Evolutionary conservation across 768 basidiomycete species (phyloP).

Genomic region (Russula brevipes): DNA sequence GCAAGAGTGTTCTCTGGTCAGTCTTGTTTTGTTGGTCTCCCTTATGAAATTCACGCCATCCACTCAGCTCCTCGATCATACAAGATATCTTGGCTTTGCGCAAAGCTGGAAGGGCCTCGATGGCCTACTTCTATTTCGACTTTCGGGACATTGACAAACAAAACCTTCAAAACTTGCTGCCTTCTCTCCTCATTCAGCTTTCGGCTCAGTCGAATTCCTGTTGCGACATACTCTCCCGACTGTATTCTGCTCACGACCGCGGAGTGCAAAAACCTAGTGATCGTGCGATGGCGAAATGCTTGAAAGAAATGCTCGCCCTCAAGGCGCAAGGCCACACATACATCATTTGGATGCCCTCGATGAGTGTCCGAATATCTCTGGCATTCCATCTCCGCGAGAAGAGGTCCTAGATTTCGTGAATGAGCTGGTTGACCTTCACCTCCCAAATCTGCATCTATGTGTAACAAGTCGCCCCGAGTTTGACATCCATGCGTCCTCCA

Average conservation of each 20-base stretch:
- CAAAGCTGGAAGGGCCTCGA: not conserved
- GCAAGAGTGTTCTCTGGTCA: conserved; percentile 1
- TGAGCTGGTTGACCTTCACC: too few relatives aligned
- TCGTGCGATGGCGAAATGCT: not conserved
- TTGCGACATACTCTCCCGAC: not conserved
- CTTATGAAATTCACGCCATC: not conserved
- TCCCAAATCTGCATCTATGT: too few relatives aligned
- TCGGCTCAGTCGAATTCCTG: not conserved
- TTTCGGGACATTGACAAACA: too few relatives aligned
- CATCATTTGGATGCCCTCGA: too few relatives aligned
- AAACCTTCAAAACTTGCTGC: too few relatives aligned
- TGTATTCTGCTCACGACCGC: not conserved
- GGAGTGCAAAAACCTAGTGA: not conserved
- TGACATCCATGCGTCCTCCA: too few relatives aligned
- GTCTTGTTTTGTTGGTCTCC: not conserved
- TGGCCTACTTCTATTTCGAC: too few relatives aligned
- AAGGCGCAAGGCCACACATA: not conserved
- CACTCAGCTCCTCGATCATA: not conserved
- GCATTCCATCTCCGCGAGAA: too few relatives aligned
- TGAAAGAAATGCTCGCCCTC: not conserved
- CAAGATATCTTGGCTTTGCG: not conserved
- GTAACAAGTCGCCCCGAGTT: too few relatives aligned
- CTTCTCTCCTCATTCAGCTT: too few relatives aligned
- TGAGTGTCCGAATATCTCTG: too few relatives aligned
- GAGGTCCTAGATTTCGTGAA: too few relatives aligned